Evolutionary conservation across 1,139 yeast genomes (phyloP).

Genomic region (Pichia cactophila): DNA sequence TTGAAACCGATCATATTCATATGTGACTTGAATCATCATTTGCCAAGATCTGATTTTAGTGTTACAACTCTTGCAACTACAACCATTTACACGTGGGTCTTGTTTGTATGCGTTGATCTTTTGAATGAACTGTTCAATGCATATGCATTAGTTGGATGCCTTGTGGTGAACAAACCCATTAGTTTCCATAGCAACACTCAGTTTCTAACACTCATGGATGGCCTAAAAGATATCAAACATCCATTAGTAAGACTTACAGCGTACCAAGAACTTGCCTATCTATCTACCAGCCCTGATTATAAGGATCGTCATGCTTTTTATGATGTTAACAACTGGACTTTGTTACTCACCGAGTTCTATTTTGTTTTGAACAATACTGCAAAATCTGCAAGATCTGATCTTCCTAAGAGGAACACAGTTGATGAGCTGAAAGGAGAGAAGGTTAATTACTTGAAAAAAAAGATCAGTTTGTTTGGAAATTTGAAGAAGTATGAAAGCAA

Average conservation of each 20-base stretch:
- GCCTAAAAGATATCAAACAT: conserved; percentile 48
- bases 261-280: conserved; percentile 64
- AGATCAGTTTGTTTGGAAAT: conserved; percentile 15
- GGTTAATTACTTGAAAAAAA: conserved; percentile 7
- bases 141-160: conserved; percentile 76
- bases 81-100: conserved; percentile 32
- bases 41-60: conserved; percentile 35
- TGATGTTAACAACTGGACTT: conserved; percentile 42
- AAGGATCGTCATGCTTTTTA: conserved; percentile 49
- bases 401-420: conserved; percentile 25
- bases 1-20: conserved; percentile 18
- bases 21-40: conserved; percentile 28
- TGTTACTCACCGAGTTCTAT: conserved; percentile 53
- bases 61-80: conserved; percentile 33
- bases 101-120: conserved; percentile 46
- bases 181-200: conserved; percentile 67
- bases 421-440: conserved; percentile 4
- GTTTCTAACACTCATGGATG: conserved; percentile 64
- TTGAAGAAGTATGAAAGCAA: conserved; percentile 10
- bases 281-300: conserved; percentile 43
- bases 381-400: conserved; percentile 32
- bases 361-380: conserved; percentile 43
- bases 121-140: conserved; percentile 59
- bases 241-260: conserved; percentile 61
- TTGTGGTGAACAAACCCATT: conserved; percentile 64